Percentiles rank a stretch among this genome's conserved stretches.
Conservation (phyloP, 176 grass and related monocot genomes). For the Oryza glumipatula region DNA sequence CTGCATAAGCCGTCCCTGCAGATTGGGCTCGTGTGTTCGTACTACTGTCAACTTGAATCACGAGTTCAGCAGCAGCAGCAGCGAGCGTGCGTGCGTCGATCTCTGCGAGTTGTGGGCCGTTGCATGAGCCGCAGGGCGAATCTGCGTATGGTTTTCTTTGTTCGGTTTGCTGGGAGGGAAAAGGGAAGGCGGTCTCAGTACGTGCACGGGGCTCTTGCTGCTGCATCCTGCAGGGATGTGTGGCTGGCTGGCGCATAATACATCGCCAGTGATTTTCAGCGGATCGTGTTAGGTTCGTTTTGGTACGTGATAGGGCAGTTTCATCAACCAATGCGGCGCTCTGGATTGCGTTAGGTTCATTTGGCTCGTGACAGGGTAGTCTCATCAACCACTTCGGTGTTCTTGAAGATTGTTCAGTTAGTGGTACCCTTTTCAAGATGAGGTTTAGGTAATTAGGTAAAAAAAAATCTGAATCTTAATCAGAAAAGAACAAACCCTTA, state of each 20-base stretch:
- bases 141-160: not conserved
- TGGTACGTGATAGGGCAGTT: not conserved
- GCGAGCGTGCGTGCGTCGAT: not conserved
- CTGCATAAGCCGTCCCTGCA: not conserved
- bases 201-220: constrained; percentile 2
- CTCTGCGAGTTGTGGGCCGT: not conserved
- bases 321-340: not conserved
- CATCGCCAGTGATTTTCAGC: not conserved
- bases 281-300: not conserved
- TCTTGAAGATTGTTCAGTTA: constrained; percentile 11
- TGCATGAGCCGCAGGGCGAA: not conserved
- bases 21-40: not conserved
- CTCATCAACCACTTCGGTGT: not conserved
- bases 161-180: not conserved
- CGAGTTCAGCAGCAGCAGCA: not conserved
- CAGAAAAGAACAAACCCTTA: too few species aligned
- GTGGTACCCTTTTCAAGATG: not conserved
- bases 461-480: too few species aligned
- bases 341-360: not conserved
- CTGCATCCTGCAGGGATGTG: not conserved
- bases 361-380: not conserved
- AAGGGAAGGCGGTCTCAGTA: not conserved
- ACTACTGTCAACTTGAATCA: not conserved
- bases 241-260: not conserved
- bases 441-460: not conserved